Conservation (phyloP, 208 protist species). For the Crithidia expoeki region DNA sequence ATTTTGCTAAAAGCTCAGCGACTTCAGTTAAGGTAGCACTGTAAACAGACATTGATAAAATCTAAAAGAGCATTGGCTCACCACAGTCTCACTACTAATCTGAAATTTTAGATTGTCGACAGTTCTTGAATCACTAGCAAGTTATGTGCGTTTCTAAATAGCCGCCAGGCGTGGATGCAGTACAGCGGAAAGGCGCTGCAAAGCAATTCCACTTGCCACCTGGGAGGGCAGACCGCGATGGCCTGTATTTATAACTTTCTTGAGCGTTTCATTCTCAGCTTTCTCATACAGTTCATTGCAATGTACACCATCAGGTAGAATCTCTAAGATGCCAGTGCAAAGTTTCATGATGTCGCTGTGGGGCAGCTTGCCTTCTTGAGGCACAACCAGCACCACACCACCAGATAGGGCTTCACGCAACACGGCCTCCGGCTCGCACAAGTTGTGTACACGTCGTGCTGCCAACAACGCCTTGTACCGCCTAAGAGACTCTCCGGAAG, state of each 20-base stretch:
- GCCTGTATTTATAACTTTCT: neutral
- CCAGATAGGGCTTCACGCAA: conserved; percentile 27
- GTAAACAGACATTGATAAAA: too few relatives aligned
- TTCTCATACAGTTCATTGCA: neutral
- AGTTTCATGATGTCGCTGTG: conserved; percentile 57
- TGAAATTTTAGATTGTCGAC: too few relatives aligned
- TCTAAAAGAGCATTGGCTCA: too few relatives aligned
- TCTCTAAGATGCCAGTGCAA: conserved; percentile 59
- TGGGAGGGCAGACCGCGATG: conserved; percentile 70
- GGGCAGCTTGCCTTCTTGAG: conserved; percentile 83
- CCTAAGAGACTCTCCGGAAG: conserved; percentile 37
- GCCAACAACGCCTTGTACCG: conserved; percentile 40
- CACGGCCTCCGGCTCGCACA: conserved; percentile 56
- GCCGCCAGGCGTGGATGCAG: conserved; percentile 64
- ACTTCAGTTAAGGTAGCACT: too few relatives aligned
- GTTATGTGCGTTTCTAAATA: conserved; percentile 34
- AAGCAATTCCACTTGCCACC: conserved; percentile 80
- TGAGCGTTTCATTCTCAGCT: neutral
- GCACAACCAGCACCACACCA: conserved; percentile 69
- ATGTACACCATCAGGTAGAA: conserved; percentile 39
- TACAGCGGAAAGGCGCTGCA: conserved; percentile 80
- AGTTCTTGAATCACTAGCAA: too few relatives aligned
- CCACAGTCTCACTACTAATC: too few relatives aligned
- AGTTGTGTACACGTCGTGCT: conserved; percentile 18
- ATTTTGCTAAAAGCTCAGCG: too few relatives aligned